Percentiles rank a stretch among this genome's conserved stretches.
Evolutionary conservation across 1,139 yeast genomes (phyloP).

Genomic region (Saccharomyces hybrid): DNA sequence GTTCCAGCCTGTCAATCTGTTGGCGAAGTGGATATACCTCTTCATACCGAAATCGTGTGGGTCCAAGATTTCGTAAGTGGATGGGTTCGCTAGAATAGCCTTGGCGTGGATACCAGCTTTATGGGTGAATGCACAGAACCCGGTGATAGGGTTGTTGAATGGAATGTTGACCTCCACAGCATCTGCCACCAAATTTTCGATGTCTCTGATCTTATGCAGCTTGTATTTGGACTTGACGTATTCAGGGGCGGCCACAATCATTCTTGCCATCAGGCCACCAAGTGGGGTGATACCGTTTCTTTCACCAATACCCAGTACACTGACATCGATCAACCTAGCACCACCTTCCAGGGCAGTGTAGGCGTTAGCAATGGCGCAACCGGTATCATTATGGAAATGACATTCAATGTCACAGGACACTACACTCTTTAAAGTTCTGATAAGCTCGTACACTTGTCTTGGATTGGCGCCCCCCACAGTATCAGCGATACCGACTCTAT

Average conservation of each 20-base stretch:
- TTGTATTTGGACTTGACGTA: constrained; percentile 92
- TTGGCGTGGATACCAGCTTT: constrained; percentile 99
- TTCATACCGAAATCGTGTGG: constrained; percentile 93
- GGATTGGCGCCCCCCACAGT: constrained; percentile 99
- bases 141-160: constrained; percentile 97
- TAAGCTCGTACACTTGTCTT: constrained; percentile 94
- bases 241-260: constrained; percentile 97
- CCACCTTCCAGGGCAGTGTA: constrained; percentile 98
- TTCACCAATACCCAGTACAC: constrained; percentile 96
- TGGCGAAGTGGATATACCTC: constrained; percentile 93
- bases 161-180: constrained; percentile 96
- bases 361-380: constrained; percentile 97
- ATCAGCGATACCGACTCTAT: constrained; percentile 98
- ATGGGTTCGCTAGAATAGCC: constrained; percentile 96
- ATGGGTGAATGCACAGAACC: constrained; percentile 98
- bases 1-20: constrained; percentile 97
- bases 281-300: constrained; percentile 97
- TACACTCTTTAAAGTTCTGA: constrained; percentile 84
- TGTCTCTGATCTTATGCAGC: constrained; percentile 88
- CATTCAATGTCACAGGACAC: constrained; percentile 97
- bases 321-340: constrained; percentile 88
- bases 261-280: constrained; percentile 97
- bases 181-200: constrained; percentile 92
- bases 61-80: constrained; percentile 91
- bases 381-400: constrained; percentile 98